Base-by-base conservation (phyloP, 2,329 filamentous ascomycete genomes). In the Aaosphaeria pasadenensis region DNA sequence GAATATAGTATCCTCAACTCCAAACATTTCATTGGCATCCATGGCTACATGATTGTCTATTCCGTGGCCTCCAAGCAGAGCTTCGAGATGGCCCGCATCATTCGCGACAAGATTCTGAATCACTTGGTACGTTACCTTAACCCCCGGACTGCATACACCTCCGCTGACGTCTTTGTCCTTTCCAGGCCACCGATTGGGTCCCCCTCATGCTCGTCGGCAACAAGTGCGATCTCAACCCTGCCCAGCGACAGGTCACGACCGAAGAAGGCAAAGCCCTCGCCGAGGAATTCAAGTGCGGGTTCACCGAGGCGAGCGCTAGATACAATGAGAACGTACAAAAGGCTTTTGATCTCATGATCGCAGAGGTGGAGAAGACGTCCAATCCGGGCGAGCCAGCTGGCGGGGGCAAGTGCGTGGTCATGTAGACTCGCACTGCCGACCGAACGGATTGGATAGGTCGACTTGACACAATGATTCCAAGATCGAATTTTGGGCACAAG, bases 1-100 rank as follows among this genome's bases (percentile, higher is more conserved):
- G 94, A 99, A 74, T 99, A 99, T 78, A 95, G 89, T 68, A 96
- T 97, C 57, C 80, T 99, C 53, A 97, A 96, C 74, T 95, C 89
- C 54, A 97, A 97, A 77, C 92, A 97, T 71, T 97, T 97, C 65
- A 97, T 99, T 70, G 94, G 94, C 54, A 97, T 97, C 58, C 94
- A 99, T 76, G 94, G 94, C 48, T 99, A 97, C 73, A 91, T 99
- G 82, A 87, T 99, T 51, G 92, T 96, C 43, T 99, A 99, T 74
- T 96, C 91, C n/a, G 91, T 99, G 43, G 88, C 89, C 24, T 96
- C 89, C 42, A 85, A 89, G 64, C 88, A 94, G 61, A 95, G 91
- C 7, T 97, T 96, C 66, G 94, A 99, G 70, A 99, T 97, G 92
- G 87, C 96, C 44, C 85, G 89, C 64, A 90, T 96, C 51, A 96